Evolutionary conservation across 2,329 filamentous ascomycete species (phyloP).

Genomic region (Ascochyta lentis): DNA sequence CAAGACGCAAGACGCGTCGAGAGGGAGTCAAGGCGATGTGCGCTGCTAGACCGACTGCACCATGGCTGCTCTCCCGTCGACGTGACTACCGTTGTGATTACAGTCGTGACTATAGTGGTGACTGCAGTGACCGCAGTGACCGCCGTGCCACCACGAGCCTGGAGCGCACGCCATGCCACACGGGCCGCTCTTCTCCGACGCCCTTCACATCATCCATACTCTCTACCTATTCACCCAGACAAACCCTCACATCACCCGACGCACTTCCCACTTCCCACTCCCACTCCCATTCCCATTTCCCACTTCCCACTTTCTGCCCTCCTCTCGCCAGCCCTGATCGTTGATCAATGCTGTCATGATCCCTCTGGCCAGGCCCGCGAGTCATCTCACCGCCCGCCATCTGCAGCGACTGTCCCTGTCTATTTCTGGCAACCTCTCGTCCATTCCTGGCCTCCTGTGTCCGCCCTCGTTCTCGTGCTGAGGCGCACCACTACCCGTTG

Average conservation of each 20-base stretch:
- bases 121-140: neutral
- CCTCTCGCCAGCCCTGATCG: neutral
- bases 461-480: conserved; percentile 40
- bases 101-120: neutral
- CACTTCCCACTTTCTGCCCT: conserved; percentile 18
- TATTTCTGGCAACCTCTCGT: conserved; percentile 14
- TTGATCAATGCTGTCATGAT: conserved; percentile 41
- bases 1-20: conserved; percentile 21
- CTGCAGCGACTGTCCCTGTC: conserved; percentile 33
- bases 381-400: conserved; percentile 47
- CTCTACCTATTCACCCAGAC: conserved; percentile 21
- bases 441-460: conserved; percentile 32
- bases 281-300: neutral
- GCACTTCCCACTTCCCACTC: conserved; percentile 20
- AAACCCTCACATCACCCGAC: conserved; percentile 35
- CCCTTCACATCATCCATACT: neutral
- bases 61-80: conserved; percentile 17
- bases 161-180: conserved; percentile 20
- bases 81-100: conserved; percentile 1
- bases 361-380: conserved; percentile 32
- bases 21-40: conserved; percentile 1
- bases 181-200: conserved; percentile 27
- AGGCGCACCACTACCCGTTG: conserved; percentile 10
- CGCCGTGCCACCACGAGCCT: conserved; percentile 24
- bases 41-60: conserved; percentile 6